These are phyloP conservation scores for Fusarium newnesense DNA, from an alignment of 2,329 filamentous ascomycete genomes.

Conservation along the genomic window DNA sequence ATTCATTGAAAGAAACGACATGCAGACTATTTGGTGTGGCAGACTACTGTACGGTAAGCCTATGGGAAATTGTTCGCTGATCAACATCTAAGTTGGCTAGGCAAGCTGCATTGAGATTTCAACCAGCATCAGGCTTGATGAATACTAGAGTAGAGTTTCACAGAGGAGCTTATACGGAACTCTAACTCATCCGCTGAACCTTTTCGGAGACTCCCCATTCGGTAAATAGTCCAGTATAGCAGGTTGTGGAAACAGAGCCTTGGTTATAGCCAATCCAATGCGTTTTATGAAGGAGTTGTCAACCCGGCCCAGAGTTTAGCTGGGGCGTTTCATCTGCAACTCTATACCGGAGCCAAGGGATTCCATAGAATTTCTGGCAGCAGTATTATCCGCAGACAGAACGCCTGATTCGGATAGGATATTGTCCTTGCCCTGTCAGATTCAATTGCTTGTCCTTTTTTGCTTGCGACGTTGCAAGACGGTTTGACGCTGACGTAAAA, in stretches of 20 bases:
- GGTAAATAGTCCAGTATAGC: constrained; percentile 8
- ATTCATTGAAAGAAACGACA: neutral
- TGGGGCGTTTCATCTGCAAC: constrained; percentile 28
- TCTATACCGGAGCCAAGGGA: constrained; percentile 1
- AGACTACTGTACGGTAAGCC: neutral
- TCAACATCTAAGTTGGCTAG: neutral
- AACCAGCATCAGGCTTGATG: constrained; percentile 1
- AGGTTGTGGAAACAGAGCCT: neutral
- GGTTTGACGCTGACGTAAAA: constrained; percentile 2
- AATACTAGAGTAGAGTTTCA: neutral
- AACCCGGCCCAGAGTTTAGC: constrained; percentile 27
- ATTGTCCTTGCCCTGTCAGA: neutral
- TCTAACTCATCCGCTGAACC: constrained; percentile 14
- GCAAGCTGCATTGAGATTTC: neutral
- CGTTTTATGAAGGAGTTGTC: constrained; percentile 12
- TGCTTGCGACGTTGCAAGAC: constrained; percentile 3
- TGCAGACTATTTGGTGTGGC: neutral
- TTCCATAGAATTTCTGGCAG: neutral
- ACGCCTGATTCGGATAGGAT: constrained; percentile 8
- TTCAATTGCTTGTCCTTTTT: constrained; percentile 2
- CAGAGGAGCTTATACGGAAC: constrained; percentile 16
- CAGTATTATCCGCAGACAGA: neutral
- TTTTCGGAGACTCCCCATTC: constrained; percentile 36
- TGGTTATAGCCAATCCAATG: constrained; percentile 12
- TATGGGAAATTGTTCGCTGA: constrained; percentile 1